Conservation (phyloP, 306 rosid species). For the Lagenaria siceraria region DNA sequence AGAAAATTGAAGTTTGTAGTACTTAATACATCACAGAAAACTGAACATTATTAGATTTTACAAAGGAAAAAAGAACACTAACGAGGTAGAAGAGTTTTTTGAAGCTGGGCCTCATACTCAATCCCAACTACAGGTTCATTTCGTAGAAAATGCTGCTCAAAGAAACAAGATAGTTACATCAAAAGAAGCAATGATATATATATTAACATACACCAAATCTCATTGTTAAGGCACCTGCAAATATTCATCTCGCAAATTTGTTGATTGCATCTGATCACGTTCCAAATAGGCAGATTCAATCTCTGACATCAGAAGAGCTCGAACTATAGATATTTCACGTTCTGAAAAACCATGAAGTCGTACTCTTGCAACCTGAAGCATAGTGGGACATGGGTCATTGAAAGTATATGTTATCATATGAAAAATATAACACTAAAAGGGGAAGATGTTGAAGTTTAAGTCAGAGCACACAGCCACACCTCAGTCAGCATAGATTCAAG, state of each 20-base stretch:
- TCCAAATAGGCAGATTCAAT: conserved; percentile 97
- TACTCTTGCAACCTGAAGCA: conserved; percentile 76
- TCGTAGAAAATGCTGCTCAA: conserved; percentile 77
- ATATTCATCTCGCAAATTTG: conserved; percentile 77
- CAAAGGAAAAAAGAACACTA: conserved; percentile 21
- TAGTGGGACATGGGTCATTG: conserved; percentile 22
- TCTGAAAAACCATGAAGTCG: conserved; percentile 87
- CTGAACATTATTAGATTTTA: background rate
- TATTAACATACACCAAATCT: background rate
- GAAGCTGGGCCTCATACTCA: conserved; percentile 95
- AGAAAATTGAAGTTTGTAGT: conserved; percentile 5
- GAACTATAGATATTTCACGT: conserved; percentile 67
- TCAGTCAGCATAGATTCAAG: conserved; percentile 81
- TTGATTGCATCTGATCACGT: conserved; percentile 94
- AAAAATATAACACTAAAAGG: background rate
- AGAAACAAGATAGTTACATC: conserved; percentile 15
- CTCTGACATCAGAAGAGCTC: conserved; percentile 74
- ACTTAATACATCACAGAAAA: background rate
- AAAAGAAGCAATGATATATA: background rate
- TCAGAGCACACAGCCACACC: conserved; percentile 25
- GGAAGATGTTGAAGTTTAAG: conserved; percentile 12
- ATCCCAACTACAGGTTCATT: conserved; percentile 83
- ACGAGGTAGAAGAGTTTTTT: conserved; percentile 89
- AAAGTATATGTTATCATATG: background rate
- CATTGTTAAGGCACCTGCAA: conserved; percentile 45